These are phyloP conservation scores for Morella rubra DNA, from an alignment of 306 rosid species.

Conservation along the genomic window DNA sequence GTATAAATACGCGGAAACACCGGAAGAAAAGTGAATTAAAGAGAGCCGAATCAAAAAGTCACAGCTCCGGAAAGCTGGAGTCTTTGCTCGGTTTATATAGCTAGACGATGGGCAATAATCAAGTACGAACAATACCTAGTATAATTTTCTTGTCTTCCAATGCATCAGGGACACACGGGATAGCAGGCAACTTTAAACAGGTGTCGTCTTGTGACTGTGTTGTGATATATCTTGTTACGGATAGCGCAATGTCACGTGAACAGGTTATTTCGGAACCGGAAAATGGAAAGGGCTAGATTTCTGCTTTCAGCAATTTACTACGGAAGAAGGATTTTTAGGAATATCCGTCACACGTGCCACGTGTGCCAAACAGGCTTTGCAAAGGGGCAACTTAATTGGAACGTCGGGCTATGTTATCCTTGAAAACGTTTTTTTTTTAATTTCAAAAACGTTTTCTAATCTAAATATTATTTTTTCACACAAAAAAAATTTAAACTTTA, in stretches of 20 bases:
- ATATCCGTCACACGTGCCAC: not conserved
- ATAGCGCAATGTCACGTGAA: not conserved
- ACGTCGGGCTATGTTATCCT: too few relatives aligned
- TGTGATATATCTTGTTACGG: not conserved
- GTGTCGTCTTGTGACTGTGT: not conserved
- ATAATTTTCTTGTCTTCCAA: not conserved
- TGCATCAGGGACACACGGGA: not conserved
- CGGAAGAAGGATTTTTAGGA: not conserved
- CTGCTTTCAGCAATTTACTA: not conserved
- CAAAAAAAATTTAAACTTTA: too few relatives aligned
- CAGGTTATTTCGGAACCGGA: not conserved
- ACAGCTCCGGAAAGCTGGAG: not conserved
- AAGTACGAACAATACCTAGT: not conserved
- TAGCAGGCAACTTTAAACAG: fast-evolving
- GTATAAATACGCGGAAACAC: not conserved
- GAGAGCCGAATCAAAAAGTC: constrained; percentile 16
- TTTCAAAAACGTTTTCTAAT: too few relatives aligned
- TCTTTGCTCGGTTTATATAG: not conserved
- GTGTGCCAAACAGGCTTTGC: not conserved
- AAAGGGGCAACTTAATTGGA: too few relatives aligned
- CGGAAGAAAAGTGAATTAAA: not conserved
- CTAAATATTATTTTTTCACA: too few relatives aligned
- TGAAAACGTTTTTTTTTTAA: too few relatives aligned
- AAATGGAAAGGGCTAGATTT: not conserved
- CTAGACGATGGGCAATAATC: not conserved